Percentiles rank a stretch among this genome's conserved stretches.
Conservation (phyloP, 163 green algal species). For the Chloroidium sp. region DNA sequence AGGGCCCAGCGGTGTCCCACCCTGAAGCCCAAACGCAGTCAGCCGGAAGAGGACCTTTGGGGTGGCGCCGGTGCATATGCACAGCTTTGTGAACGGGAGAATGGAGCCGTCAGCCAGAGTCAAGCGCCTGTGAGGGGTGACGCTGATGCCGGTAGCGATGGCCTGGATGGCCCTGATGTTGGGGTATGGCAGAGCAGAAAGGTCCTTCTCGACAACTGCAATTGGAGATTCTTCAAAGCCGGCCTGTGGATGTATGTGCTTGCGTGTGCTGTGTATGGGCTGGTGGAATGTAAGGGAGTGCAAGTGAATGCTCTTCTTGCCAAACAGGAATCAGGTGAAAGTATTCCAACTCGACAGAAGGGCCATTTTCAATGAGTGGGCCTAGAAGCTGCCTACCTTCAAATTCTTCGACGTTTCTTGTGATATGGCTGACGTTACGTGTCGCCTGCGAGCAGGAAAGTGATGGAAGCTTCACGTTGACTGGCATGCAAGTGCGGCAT, state of each 20-base stretch:
- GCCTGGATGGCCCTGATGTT: neutral
- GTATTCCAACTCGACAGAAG: too few species aligned
- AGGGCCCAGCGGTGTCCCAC: neutral
- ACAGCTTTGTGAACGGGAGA: slow-evolving; percentile 61
- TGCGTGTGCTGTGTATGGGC: too few species aligned
- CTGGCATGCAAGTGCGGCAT: too few species aligned
- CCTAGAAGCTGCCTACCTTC: slow-evolving; percentile 11
- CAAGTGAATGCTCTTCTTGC: too few species aligned
- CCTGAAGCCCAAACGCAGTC: neutral
- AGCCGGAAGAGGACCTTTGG: slow-evolving; percentile 37
- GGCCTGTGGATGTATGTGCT: too few species aligned
- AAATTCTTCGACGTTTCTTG: slow-evolving; percentile 50
- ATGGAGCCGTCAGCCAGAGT: neutral
- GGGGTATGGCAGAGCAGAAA: neutral
- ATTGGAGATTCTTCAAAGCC: too few species aligned
- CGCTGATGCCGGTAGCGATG: neutral
- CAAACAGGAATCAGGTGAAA: too few species aligned
- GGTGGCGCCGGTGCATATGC: slow-evolving; percentile 56
- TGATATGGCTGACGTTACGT: slow-evolving; percentile 32
- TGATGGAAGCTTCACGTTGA: too few species aligned
- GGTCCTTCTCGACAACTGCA: neutral
- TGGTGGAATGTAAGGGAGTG: too few species aligned
- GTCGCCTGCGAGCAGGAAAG: too few species aligned
- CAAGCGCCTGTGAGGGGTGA: too few species aligned
- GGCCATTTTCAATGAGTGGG: too few species aligned